A percentile compares a stretch with the other conserved stretches of the same genome.
Conservation (phyloP, 257 asterid species). For the Solanum rostratum region DNA sequence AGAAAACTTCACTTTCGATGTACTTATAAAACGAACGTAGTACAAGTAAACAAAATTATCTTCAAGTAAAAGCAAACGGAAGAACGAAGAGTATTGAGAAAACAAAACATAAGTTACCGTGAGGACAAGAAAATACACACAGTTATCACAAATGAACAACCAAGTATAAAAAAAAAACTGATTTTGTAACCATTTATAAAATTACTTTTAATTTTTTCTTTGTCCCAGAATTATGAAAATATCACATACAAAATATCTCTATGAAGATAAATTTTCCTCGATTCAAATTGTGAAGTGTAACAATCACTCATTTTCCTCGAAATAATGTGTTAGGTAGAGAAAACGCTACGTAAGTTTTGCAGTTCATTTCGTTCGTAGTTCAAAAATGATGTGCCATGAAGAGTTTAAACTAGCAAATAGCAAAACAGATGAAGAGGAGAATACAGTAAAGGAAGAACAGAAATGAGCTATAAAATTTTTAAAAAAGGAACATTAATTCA, state of each 20-base stretch:
- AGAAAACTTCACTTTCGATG: no score
- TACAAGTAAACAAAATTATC: no score
- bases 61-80: no score
- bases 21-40: no score
- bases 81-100: no score
- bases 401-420: background rate
- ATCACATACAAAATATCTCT: background rate
- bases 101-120: background rate
- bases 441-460: background rate
- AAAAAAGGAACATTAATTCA: background rate
- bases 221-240: background rate
- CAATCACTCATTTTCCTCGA: background rate
- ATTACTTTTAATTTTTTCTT: background rate
- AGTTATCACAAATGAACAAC: background rate
- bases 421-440: background rate
- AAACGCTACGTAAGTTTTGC: background rate
- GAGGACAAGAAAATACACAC: background rate
- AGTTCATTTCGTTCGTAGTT: background rate
- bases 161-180: background rate
- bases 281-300: no score
- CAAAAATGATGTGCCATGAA: background rate
- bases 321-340: background rate
- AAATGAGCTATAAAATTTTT: background rate
- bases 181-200: background rate
- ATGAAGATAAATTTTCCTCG: no score